These are phyloP conservation scores for Colletotrichum gloeosporioides DNA, from an alignment of 2,329 filamentous ascomycete species.

Conservation along the genomic window DNA sequence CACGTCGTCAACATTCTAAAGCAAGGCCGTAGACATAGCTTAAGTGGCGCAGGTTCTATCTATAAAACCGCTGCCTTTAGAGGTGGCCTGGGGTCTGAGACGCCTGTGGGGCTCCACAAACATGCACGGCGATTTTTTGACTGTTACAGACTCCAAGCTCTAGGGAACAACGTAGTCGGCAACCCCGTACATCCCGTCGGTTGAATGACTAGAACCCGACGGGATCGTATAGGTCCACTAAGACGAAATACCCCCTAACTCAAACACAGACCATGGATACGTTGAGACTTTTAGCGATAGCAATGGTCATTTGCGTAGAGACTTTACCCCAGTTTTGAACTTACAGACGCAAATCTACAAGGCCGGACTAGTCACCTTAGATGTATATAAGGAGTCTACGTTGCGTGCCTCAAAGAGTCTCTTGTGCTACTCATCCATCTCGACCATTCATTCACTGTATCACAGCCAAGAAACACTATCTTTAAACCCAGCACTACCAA, in stretches of 20 bases:
- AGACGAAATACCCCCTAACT: background rate
- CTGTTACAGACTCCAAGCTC: background rate
- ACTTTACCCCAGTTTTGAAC: background rate
- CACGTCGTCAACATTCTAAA: background rate
- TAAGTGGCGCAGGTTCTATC: background rate
- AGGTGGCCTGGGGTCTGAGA: background rate
- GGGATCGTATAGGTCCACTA: accelerated
- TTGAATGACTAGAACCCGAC: background rate
- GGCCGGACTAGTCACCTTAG: background rate
- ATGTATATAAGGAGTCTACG: background rate
- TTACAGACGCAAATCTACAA: background rate
- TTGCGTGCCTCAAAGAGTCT: accelerated
- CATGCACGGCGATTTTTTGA: background rate
- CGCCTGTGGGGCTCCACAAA: background rate
- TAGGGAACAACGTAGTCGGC: background rate
- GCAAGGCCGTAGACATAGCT: background rate
- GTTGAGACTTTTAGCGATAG: background rate
- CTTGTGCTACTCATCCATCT: background rate
- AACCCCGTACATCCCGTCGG: background rate
- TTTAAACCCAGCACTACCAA: background rate
- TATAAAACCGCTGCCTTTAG: background rate
- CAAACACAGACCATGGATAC: background rate
- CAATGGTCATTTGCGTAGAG: background rate
- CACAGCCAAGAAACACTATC: background rate
- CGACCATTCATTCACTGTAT: background rate